Evolutionary conservation across 1,284 basidiomycete genomes (phyloP).

Genomic region (Sporisorium reilianum): DNA sequence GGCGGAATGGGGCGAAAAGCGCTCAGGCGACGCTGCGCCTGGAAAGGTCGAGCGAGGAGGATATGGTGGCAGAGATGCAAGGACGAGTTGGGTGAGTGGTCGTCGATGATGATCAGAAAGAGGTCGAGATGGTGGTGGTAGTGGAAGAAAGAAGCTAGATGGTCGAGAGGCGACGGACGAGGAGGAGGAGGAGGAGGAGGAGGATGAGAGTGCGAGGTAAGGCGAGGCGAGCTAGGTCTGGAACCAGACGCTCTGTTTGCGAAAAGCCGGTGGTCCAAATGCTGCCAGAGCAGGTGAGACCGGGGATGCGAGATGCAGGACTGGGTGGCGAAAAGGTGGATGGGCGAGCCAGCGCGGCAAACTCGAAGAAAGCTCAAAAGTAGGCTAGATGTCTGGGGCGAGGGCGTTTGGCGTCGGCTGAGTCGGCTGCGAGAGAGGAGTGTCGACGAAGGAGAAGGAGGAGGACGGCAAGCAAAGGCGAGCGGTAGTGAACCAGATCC

Average conservation of each 20-base stretch:
- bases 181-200: not conserved
- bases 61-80: not conserved
- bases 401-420: slow-evolving; percentile 1
- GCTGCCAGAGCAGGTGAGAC: slow-evolving; percentile 1
- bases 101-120: not conserved
- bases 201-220: not conserved
- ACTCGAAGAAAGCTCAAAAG: not conserved
- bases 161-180: not conserved
- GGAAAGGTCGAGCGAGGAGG: not conserved
- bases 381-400: not conserved
- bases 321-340: not conserved
- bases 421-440: not conserved
- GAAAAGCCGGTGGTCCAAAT: not conserved
- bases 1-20: slow-evolving; percentile 25
- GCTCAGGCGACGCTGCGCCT: slow-evolving; percentile 33
- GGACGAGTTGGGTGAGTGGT: not conserved
- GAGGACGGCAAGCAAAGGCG: not conserved
- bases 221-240: slow-evolving; percentile 1
- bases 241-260: not conserved
- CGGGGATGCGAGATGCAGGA: not conserved
- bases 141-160: too few relatives aligned
- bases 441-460: not conserved
- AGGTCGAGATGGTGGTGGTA: not conserved
- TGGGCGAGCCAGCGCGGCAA: not conserved
- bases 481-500: not conserved